Base-by-base conservation (phyloP, 495 filamentous ascomycete genomes). In the Annulohypoxylon maeteangense region DNA sequence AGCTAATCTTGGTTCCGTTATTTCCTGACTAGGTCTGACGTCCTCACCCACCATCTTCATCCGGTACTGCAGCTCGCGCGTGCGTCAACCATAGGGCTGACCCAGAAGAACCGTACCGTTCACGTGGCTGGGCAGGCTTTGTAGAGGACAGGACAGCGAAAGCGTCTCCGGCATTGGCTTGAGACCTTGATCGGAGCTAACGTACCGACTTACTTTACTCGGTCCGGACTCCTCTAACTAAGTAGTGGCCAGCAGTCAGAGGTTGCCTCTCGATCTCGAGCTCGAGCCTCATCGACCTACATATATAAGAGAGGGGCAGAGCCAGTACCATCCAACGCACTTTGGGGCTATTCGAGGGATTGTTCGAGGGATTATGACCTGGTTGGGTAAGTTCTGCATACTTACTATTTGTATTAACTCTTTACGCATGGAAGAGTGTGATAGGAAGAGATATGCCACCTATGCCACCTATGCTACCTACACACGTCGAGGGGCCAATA, bases 81-180 rank as follows among this genome's bases (percentile, higher is more conserved):
- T 65, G 61, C 65, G 48, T 73, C 61, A 65, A 50, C 44, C 29
- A 40, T 73, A 73, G 53, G 70, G 65, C 70, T 73, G 70, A 62
- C 48, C 70, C 55, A 59, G 16, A 40, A 54, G 36, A 56, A 16
- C 55, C 59, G 45, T 36, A 44, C 54, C 50, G 14, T 16, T 62
- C 70, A 68, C 70, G 70, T 73, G 70, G 70, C 56, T 32, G 38
- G 38, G n/a, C 32, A 45, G 45, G 47, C 29, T 56, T 48, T 59
- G 44, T 18, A 64, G 16, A 57, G 18, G 12, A 12, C 45, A 40
- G 12, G 27, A 29, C 36, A 32, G 38, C 53, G 40, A 20, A 47
- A 27, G 51, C 7, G 34, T 42, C 22, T 58, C 32, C 54, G 25
- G 54, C 23, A 50, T 31, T 32, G 18, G 59, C 53, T n/a, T n/a